These are phyloP conservation scores for Crithidia fasciculata DNA, from an alignment of 208 protist genomes.

Conservation along the genomic window DNA sequence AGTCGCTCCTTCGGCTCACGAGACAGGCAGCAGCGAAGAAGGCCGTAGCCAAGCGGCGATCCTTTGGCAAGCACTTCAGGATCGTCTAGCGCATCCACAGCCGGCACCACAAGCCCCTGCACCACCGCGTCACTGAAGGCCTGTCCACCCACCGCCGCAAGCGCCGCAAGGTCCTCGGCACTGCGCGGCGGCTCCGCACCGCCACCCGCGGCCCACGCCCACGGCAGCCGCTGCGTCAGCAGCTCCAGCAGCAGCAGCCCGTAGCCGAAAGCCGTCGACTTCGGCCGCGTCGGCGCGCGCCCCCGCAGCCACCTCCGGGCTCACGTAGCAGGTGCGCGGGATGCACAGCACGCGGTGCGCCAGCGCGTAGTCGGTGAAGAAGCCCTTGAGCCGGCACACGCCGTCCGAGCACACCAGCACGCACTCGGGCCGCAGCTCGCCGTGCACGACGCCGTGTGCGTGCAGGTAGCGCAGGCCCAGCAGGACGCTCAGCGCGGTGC, in stretches of 20 bases:
- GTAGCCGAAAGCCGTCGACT: slow-evolving; percentile 72
- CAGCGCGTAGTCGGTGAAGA: slow-evolving; percentile 33
- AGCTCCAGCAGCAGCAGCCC: slow-evolving; percentile 64
- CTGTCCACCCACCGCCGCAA: slow-evolving; percentile 17
- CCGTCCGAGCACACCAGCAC: slow-evolving; percentile 68
- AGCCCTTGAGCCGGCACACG: slow-evolving; percentile 70
- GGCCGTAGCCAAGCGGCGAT: background rate
- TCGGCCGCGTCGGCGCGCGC: slow-evolving; percentile 36
- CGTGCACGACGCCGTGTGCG: slow-evolving; percentile 57
- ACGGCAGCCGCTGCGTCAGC: slow-evolving; percentile 31
- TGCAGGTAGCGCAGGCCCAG: slow-evolving; percentile 70
- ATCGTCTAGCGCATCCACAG: background rate
- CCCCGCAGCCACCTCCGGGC: slow-evolving; percentile 62
- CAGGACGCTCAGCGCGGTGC: slow-evolving; percentile 58
- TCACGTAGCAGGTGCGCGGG: slow-evolving; percentile 56
- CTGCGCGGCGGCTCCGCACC: slow-evolving; percentile 13
- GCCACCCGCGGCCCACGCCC: slow-evolving; percentile 35
- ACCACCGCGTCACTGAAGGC: slow-evolving; percentile 14
- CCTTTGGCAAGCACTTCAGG: background rate
- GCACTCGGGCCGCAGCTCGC: slow-evolving; percentile 66
- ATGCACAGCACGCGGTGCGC: slow-evolving; percentile 35
- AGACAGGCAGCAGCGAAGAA: slow-evolving; percentile 1
- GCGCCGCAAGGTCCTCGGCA: slow-evolving; percentile 15
- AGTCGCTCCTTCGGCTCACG: background rate
- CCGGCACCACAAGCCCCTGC: slow-evolving; percentile 3